Conservation (phyloP, 768 basidiomycete species). For the Mycena alexandri region DNA sequence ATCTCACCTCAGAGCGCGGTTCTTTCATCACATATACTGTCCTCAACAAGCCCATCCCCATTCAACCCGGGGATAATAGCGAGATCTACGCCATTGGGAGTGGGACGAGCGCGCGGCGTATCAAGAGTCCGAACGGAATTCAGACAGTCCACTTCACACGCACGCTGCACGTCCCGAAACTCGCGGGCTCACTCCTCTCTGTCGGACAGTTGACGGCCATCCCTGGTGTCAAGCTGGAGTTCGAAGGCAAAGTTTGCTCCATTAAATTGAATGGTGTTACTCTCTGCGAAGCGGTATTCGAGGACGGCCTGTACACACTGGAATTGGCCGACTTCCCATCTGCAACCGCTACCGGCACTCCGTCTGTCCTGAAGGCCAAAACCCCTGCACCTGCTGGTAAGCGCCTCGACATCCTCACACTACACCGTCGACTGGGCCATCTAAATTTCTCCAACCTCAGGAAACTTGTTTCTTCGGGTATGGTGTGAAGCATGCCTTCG, state of each 20-base stretch:
- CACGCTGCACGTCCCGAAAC: background rate
- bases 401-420: background rate
- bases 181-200: background rate
- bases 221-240: constrained; percentile 1
- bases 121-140: background rate
- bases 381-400: background rate
- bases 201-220: background rate
- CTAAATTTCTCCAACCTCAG: background rate
- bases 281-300: background rate
- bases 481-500: background rate
- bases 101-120: background rate
- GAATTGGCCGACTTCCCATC: background rate
- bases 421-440: background rate
- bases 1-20: no score
- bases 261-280: background rate
- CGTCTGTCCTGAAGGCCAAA: background rate
- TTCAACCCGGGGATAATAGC: constrained; percentile 3
- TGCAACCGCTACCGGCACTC: background rate
- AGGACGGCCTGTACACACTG: constrained; percentile 1
- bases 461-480: background rate
- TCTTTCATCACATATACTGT: background rate
- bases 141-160: background rate
- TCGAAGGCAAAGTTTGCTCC: background rate
- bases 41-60: background rate
- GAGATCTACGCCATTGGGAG: background rate